Percentiles rank a stretch among this genome's conserved stretches.
These are phyloP conservation scores for Mucor irregularis DNA, from an alignment of 371 early-diverging fungal genomes.

Conservation along the genomic window DNA sequence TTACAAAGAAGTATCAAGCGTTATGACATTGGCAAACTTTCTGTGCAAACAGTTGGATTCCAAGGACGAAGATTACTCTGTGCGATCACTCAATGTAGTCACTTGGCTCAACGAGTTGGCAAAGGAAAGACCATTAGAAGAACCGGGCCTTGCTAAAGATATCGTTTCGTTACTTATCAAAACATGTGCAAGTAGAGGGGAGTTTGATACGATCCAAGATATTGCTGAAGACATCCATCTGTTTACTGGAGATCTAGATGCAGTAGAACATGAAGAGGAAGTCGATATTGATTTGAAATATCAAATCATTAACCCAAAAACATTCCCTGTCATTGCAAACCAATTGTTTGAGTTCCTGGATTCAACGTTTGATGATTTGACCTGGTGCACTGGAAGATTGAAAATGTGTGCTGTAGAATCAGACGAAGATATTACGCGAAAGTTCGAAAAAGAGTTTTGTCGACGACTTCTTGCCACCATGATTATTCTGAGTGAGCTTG, in stretches of 20 bases:
- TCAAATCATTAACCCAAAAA: slow-evolving; percentile 42
- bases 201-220: slow-evolving; percentile 31
- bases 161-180: slow-evolving; percentile 31
- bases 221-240: slow-evolving; percentile 38
- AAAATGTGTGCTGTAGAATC: slow-evolving; percentile 18
- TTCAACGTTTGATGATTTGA: slow-evolving; percentile 41
- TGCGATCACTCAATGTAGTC: slow-evolving; percentile 11
- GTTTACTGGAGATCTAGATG: slow-evolving; percentile 35
- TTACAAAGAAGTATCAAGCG: slow-evolving; percentile 43
- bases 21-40: slow-evolving; percentile 34
- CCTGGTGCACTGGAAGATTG: slow-evolving; percentile 43
- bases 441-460: slow-evolving; percentile 37
- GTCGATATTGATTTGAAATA: slow-evolving; percentile 13
- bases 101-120: slow-evolving; percentile 39
- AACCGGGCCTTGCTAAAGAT: slow-evolving; percentile 30
- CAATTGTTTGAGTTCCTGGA: slow-evolving; percentile 43
- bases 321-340: slow-evolving; percentile 19
- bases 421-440: slow-evolving; percentile 10
- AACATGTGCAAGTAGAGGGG: slow-evolving; percentile 24
- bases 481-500: slow-evolving; percentile 29
- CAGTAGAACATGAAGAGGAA: slow-evolving; percentile 7
- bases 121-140: slow-evolving; percentile 43
- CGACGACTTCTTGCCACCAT: slow-evolving; percentile 26
- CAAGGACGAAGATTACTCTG: slow-evolving; percentile 4
- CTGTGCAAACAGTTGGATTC: slow-evolving; percentile 27